Percentiles rank a stretch among this genome's conserved stretches.
phyloP scores from a whole-genome alignment of 164 flowering plant species.

The Berberis thunbergii region DNA sequence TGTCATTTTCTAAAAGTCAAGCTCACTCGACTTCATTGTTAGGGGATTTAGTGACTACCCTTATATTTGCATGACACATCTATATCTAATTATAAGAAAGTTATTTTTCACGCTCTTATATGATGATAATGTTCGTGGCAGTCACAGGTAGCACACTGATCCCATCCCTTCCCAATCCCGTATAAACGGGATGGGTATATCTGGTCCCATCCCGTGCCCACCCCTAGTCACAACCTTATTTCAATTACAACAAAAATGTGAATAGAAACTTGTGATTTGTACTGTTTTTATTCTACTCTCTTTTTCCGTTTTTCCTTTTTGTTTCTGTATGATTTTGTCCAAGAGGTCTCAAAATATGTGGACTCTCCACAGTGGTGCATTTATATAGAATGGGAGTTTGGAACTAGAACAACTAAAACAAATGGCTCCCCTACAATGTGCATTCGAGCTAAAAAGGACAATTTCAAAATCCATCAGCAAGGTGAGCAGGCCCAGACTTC shows the following conservation, averaged over 20 bases:
- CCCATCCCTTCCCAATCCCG: no score
- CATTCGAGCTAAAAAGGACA: constrained; percentile 21
- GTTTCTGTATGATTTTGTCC: not conserved
- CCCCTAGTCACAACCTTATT: not conserved
- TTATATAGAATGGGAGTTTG: constrained; percentile 33
- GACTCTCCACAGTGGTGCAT: constrained; percentile 36
- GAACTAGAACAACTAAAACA: constrained; percentile 30
- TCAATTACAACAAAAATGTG: not conserved
- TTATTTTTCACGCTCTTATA: no score
- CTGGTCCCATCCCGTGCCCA: no score
- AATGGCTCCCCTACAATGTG: constrained; percentile 16
- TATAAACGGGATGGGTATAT: not conserved
- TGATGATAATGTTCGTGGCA: no score
- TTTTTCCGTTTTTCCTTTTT: not conserved
- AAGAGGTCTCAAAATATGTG: constrained; percentile 43
- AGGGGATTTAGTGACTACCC: no score
- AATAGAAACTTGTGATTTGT: no score
- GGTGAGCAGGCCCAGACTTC: not conserved
- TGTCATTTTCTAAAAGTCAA: no score
- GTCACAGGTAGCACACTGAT: no score
- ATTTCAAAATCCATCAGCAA: constrained; percentile 3
- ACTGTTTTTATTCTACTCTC: not conserved
- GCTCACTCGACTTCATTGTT: no score
- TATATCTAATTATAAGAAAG: no score
- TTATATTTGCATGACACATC: no score